These are phyloP conservation scores for Acacia concinna DNA, from an alignment of 331 rosid species.

Conservation along the genomic window DNA sequence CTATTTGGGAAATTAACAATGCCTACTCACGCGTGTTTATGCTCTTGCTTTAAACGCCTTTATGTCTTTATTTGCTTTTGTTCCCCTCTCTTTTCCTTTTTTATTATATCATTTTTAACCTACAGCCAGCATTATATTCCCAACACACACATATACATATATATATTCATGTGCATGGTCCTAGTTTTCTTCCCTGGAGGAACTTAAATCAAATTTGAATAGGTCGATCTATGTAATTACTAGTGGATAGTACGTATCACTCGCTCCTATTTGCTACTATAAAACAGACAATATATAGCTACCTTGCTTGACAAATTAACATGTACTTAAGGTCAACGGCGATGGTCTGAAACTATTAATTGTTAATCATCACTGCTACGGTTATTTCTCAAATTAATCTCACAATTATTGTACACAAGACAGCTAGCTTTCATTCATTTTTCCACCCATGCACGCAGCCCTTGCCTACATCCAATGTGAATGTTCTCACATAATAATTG, in stretches of 20 bases:
- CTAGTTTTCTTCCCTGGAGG: background rate
- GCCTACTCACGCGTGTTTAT: background rate
- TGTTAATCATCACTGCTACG: background rate
- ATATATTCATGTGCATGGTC: background rate
- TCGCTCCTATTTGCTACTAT: too few relatives aligned
- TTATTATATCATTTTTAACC: background rate
- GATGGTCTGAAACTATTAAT: background rate
- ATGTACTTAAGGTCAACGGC: background rate
- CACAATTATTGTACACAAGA: background rate
- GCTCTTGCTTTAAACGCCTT: background rate
- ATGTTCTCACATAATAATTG: background rate
- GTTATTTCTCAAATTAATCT: background rate
- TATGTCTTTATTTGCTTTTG: background rate
- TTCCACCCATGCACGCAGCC: background rate
- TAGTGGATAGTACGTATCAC: too few relatives aligned
- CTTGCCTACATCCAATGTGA: background rate
- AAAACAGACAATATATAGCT: too few relatives aligned
- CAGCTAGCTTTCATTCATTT: background rate
- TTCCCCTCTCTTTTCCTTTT: background rate
- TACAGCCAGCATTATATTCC: background rate
- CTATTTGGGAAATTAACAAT: constrained; percentile 4
- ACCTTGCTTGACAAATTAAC: background rate
- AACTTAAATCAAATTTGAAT: background rate
- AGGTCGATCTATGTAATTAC: too few relatives aligned
- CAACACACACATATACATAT: background rate